Base-by-base conservation (phyloP, 2,329 filamentous ascomycete genomes). In the Salinomyces thailandicus region DNA sequence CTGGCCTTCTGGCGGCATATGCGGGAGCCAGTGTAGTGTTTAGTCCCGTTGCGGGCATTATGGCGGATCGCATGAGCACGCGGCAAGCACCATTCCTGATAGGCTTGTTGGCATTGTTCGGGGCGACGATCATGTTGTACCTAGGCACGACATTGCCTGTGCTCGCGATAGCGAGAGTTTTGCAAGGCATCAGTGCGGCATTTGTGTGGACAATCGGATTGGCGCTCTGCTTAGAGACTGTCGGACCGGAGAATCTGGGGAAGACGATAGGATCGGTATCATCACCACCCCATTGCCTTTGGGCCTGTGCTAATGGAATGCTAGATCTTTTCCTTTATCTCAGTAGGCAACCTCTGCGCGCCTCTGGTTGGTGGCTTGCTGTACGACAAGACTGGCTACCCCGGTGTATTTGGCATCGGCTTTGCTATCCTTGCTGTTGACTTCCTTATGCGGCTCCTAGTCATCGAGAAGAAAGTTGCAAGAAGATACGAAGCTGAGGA, bases 381-480 rank as follows among this genome's bases (percentile, higher is more conserved):
- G 1, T 80, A 79, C 50, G 62, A 71, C 18, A 71, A 71, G 46
- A 65, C 68, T 1, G 77, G 76, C 2, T 73, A 73, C 47, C 51
- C 56, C 9, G 74, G 73, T 0, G 74, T 80, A 0, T 79, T 79
- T 50, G 68, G 66, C 0, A 57, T 79, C 16, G 69, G 67, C 0
- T 63, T 74, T 32, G 68, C 61, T 0, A 53, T 80, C 6, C 52
- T 81, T 1, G 64, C 50, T 0, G 41, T 79, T 12, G 77, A 81
- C 52, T 71, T 80, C 40, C 37, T 72, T 15, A 69, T 79, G 66
- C 68, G 77, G 9, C 47, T 76, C 0, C 51, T 74, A 4, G 64
- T 81, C 35, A 66, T 81, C n/a, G 77, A 81, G 55, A 77, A 76
- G 55, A 75, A 73, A 50, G 63, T 67, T 1, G 73, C 74, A 0